phyloP scores from a whole-genome alignment of 2,329 filamentous ascomycete species.

The Phaeosphaeria sp. region DNA sequence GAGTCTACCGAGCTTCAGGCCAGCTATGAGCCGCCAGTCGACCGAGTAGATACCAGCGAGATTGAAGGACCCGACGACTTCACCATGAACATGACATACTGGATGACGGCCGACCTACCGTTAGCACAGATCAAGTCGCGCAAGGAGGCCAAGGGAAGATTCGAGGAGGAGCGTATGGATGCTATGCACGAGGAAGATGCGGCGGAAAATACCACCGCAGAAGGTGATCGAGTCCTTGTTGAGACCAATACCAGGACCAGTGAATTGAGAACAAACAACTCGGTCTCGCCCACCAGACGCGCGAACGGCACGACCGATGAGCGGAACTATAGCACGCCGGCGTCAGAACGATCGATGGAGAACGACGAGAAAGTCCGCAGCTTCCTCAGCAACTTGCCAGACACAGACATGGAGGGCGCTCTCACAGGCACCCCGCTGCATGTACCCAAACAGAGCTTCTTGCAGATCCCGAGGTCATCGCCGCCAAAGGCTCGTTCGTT shows the following conservation, averaged over 20 bases:
- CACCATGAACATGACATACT: conserved; percentile 53
- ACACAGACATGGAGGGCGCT: conserved; percentile 40
- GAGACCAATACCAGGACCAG: conserved; percentile 18
- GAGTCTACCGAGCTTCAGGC: conserved; percentile 42
- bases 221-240: conserved; percentile 27
- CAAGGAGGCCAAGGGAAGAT: conserved; percentile 34
- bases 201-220: conserved; percentile 20
- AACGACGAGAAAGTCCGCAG: conserved; percentile 48
- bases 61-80: conserved; percentile 52
- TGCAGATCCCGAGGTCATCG: conserved; percentile 35
- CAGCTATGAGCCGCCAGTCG: conserved; percentile 37
- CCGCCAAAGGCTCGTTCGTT: conserved; percentile 39
- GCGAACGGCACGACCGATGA: conserved; percentile 31
- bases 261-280: conserved; percentile 3
- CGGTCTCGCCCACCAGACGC: conserved; percentile 31
- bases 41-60: conserved; percentile 48
- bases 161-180: conserved; percentile 26
- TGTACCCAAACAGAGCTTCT: conserved; percentile 29
- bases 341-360: conserved; percentile 44
- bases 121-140: conserved; percentile 38
- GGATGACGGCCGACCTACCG: conserved; percentile 48
- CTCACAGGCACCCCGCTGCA: conserved; percentile 35
- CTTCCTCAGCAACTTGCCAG: conserved; percentile 47
- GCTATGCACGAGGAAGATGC: conserved; percentile 16
- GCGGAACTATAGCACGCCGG: conserved; percentile 25